Base-by-base conservation (phyloP, 768 basidiomycete genomes). In the Chalciporus piperatus region DNA sequence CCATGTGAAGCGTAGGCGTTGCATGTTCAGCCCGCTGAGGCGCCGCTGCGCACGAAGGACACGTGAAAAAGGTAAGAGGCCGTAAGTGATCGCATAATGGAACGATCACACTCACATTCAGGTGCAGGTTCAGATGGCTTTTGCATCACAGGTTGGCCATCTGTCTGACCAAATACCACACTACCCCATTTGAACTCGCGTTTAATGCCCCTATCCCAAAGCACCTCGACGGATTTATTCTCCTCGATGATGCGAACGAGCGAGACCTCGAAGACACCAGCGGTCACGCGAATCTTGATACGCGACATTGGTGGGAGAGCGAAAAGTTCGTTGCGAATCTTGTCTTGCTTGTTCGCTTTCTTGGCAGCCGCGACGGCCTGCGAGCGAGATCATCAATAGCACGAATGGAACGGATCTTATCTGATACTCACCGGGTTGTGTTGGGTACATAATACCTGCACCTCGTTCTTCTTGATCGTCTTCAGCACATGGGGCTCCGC, bases 211-310 rank as follows among this genome's bases (percentile, higher is more conserved):
- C 79, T 74, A 62, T 90, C 89, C 87, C 92, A 94, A 7, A 89
- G 65, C 4, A 95, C 91, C 63, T 87, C 85, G 1, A 95, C 84
- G 9, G 83, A 83, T 45, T 79, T 75, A 1, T 76, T 78, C 56
- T 85, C 87, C 56, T 86, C 83, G 32, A 87, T 71, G 16, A 91
- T 84, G 52, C 82, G 78, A 13, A 89, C 63, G 32, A 96, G 74
- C 6, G 84, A 85, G 5, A 94, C 92, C 64, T 95, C 92, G 64
- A 91, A 95, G 28, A 89, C 85, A 5, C 93, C 92, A 10, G 87
- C 79, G 59, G 81, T 86, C 42, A 89, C 84, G 40, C 89, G 86
- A 56, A 98, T 82, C 71, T 92, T 89, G 74, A 98, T 85, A 12
- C 85, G 81, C 16, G 84, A 74, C 74, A 89, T 86, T 1, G 76